Percentiles rank a stretch among this genome's conserved stretches.
phyloP scores from a whole-genome alignment of 208 protist genomes.

The Kentomonas sorsogonicus region DNA sequence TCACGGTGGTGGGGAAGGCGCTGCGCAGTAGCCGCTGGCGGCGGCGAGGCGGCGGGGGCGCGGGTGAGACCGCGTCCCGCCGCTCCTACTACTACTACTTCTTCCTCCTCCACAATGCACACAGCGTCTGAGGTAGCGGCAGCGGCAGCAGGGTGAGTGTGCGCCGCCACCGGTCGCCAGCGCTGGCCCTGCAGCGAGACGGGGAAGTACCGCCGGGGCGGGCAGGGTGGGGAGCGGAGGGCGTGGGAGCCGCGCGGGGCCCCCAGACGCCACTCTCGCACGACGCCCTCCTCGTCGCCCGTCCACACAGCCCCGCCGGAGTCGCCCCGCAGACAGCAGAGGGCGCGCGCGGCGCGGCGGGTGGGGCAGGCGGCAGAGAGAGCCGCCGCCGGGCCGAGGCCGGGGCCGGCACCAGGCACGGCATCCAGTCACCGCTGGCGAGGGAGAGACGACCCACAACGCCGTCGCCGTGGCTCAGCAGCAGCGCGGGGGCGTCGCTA shows the following conservation, averaged over 20 bases:
- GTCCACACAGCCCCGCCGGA: neutral
- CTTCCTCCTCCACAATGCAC: too few relatives aligned
- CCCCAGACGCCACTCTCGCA: too few relatives aligned
- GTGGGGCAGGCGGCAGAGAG: slow-evolving; percentile 27
- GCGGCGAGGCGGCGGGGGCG: neutral
- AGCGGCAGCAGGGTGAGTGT: too few relatives aligned
- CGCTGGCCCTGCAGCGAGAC: neutral
- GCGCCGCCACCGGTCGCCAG: neutral
- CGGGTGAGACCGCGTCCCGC: too few relatives aligned
- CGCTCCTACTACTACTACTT: too few relatives aligned
- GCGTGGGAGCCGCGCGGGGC: too few relatives aligned
- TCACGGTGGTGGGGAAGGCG: slow-evolving; percentile 43
- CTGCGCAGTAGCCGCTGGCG: neutral
- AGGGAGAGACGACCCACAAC: slow-evolving; percentile 10
- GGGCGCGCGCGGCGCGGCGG: neutral
- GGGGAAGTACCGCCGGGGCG: slow-evolving; percentile 26
- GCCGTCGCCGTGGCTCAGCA: slow-evolving; percentile 29
- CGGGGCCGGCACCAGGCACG: slow-evolving; percentile 9
- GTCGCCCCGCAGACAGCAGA: neutral
- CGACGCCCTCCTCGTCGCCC: neutral
- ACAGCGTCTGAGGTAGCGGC: too few relatives aligned
- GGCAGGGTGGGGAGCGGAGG: slow-evolving; percentile 27
- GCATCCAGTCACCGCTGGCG: neutral
- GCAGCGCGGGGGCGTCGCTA: slow-evolving; percentile 13
- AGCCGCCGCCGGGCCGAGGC: slow-evolving; percentile 29